Base-by-base conservation (phyloP, 306 rosid species). In the Abrus precatorius region DNA sequence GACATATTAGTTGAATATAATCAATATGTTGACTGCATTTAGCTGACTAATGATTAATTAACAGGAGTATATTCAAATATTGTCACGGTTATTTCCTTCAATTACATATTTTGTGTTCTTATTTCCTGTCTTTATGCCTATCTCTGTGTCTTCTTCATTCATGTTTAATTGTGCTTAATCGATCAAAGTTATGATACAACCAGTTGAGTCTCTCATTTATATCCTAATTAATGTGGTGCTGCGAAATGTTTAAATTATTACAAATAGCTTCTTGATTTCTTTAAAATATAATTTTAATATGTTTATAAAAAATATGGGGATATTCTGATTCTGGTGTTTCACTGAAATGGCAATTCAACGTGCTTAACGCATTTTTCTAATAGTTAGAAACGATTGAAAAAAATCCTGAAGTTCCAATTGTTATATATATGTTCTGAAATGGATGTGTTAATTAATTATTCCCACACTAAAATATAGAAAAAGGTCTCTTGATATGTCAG, bases 401-500 rank as follows among this genome's bases (percentile, higher is more conserved):
- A 81, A 28, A 36, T 44, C 75, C n/a, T 6, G 48, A 70, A 27
- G 34, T 69, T 77, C 43, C 49, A 14, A 54, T 50, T 32, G 33
- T 20, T 30, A 20, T 13, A 20, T 20, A 20, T 20, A 20, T 20
- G 20, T 70, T 34, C 52, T 9, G 43, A 65, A 53, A 48, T 47
- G 81, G 41, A 27, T 41, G 47, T 30, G 9, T 33, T 20, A 20
- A 20, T 20, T 36, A 36, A 20, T 20, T 36, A 36, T 36, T 36
- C 45, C 5, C 54, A 33, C 10, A 29, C 76, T 44, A 11, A 71
- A 28, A 48, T 28, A 61, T 75, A 29, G 8, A 14, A n/a, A 44
- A 76, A 48, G 38, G 60, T 82, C 70, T 83, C 29, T 44, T 74
- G 12, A 69, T 81, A 72, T 83, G 74, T 60, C 72, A 90, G 97